phyloP scores from a whole-genome alignment of 495 filamentous ascomycete genomes.

The Podospora didyma region DNA sequence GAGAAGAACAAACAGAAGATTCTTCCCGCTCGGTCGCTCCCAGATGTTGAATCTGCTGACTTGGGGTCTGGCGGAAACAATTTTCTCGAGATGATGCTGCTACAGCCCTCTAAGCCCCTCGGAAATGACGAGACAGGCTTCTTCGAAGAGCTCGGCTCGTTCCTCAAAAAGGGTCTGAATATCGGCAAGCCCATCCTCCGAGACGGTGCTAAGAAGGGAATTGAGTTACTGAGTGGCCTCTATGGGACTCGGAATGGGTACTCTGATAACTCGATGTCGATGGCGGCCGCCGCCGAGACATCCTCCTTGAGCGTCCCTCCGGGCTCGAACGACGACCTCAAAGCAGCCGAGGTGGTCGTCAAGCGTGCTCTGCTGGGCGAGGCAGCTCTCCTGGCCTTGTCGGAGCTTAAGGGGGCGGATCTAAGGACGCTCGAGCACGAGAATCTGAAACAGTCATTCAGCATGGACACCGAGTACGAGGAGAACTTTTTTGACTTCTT shows the following conservation, averaged over 20 bases:
- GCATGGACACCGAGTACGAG: background rate
- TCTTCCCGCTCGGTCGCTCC: slow-evolving; percentile 1
- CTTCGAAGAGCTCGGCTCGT: slow-evolving; percentile 7
- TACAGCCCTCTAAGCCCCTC: background rate
- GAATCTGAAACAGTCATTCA: too few species aligned
- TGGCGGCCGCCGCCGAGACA: too few species aligned
- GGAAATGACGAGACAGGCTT: slow-evolving; percentile 6
- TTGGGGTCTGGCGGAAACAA: background rate
- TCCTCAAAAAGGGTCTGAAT: slow-evolving; percentile 4
- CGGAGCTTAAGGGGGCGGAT: slow-evolving; percentile 22
- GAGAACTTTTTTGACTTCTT: slow-evolving; percentile 28
- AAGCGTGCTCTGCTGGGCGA: slow-evolving; percentile 35
- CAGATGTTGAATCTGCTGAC: background rate
- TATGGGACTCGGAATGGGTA: background rate
- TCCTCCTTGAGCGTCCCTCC: too few species aligned
- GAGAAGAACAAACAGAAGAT: background rate
- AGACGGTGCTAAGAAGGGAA: background rate
- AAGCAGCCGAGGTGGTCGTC: slow-evolving; percentile 13
- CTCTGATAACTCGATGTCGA: too few species aligned
- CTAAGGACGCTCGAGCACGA: too few species aligned
- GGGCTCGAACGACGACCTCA: background rate
- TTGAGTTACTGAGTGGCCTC: background rate
- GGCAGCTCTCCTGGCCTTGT: slow-evolving; percentile 33
- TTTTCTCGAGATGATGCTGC: background rate
- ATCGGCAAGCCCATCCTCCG: slow-evolving; percentile 7